Base-by-base conservation (phyloP, 805 yeast species). In the Wickerhamomyces chaumierensis region DNA sequence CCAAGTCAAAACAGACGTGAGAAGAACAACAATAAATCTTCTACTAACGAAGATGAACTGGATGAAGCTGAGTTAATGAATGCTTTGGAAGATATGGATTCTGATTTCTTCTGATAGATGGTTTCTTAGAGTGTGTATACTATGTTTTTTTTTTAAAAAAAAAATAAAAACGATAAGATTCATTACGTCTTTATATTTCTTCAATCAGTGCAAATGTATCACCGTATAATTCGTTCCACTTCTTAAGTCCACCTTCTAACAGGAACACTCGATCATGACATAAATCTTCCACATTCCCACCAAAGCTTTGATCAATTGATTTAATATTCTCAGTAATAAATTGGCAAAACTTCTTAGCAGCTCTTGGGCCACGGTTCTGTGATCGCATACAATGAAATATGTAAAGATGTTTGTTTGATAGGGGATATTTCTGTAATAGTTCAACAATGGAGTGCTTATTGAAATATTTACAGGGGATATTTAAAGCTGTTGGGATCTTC, bases 341-440 rank as follows among this genome's bases (percentile, higher is more conserved):
- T 8, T 15, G 28, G 2, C 48, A 20, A 15, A 49, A 42, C 27
- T 27, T 36, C 23, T 34, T 33, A 0, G 48, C 41, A 36, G 49
- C 41, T 4, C 33, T 28, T 1, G 55, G 55, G 8, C 53, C 53
- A 21, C 55, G 29, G 5, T 34, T 36, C 35, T 49, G 40, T 7
- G 52, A 48, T 38, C 55, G 36, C 53, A 51, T 51, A 27, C 55
- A 51, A 32, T 52, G 55, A 38, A 52, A 46, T 6, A 50, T 39
- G 32, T 42, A 46, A 1, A 16, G 32, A 9, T 40, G 32, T 1
- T 23, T 28, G 5, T 29, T 23, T 11, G n/a, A 19, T 15, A 32
- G 8, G 3, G 47, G 43, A 33, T 32, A 42, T 3, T 23, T 16
- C 4, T 17, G 11, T 3, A 49, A 17, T 5, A 49, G 7, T 3